These are phyloP conservation scores for Saksenaea vasiformis DNA, from an alignment of 371 early-diverging fungal genomes.

Conservation along the genomic window DNA sequence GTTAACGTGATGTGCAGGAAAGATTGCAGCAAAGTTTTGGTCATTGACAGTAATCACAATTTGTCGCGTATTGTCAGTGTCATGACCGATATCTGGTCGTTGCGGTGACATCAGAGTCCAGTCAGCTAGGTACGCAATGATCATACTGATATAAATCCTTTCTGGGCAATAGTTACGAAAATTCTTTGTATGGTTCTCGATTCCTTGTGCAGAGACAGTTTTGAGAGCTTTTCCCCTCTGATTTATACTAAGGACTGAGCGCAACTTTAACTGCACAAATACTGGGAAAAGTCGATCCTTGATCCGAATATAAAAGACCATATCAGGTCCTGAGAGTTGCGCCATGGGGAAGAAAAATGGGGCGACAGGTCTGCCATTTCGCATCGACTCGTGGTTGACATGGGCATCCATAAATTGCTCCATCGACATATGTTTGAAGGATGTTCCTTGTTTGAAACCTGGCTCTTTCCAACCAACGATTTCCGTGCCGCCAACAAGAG, in stretches of 20 bases:
- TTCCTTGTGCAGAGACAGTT: neutral
- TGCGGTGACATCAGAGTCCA: neutral
- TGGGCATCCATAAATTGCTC: conserved; percentile 1
- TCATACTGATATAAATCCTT: neutral
- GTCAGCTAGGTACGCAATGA: neutral
- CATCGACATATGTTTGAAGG: conserved; percentile 3
- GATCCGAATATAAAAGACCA: neutral
- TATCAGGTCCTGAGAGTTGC: neutral
- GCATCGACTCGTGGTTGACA: neutral
- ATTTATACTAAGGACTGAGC: neutral
- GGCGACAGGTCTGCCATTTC: neutral
- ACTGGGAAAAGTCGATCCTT: neutral
- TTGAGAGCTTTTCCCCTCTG: neutral
- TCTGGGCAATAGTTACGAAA: neutral
- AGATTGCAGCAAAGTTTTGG: neutral
- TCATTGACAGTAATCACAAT: neutral
- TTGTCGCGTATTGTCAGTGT: neutral
- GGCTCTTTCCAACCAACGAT: neutral
- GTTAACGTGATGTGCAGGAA: neutral
- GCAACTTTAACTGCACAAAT: neutral
- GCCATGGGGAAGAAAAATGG: neutral
- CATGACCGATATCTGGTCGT: neutral
- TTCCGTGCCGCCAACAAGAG: neutral
- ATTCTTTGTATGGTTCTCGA: neutral
- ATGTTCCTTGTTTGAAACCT: neutral